Evolutionary conservation across 2,329 filamentous ascomycete genomes (phyloP).

Genomic region (Purpureocillium lavendulum): DNA sequence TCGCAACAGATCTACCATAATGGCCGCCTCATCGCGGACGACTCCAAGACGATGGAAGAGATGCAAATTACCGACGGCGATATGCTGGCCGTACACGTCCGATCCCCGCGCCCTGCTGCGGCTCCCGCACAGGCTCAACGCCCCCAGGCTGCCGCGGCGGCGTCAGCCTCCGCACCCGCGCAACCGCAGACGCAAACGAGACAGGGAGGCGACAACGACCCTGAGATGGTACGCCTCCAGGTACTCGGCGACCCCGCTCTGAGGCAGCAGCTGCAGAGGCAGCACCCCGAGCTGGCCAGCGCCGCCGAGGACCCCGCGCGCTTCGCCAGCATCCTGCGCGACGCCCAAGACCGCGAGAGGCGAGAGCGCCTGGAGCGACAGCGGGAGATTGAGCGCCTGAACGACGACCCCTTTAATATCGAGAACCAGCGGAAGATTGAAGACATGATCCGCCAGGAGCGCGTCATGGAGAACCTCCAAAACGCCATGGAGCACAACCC

Average conservation of each 20-base stretch:
- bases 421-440: conserved; percentile 89
- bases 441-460: conserved; percentile 92
- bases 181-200: conserved; percentile 16
- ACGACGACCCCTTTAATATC: conserved; percentile 89
- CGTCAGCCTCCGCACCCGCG: conserved; percentile 17
- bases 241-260: conserved; percentile 70
- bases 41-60: conserved; percentile 72
- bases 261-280: conserved; percentile 60
- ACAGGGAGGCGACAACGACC: conserved; percentile 45
- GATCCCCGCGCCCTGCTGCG: conserved; percentile 40
- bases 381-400: conserved; percentile 74
- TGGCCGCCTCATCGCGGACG: conserved; percentile 69
- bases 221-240: conserved; percentile 75
- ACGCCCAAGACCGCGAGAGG: conserved; percentile 61
- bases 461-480: conserved; percentile 90
- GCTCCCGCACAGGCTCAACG: conserved; percentile 29
- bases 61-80: conserved; percentile 79
- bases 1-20: conserved; percentile 87
- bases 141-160: conserved; percentile 8
- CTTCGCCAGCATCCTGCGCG: conserved; percentile 65
- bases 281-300: conserved; percentile 68
- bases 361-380: conserved; percentile 69
- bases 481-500: conserved; percentile 97
- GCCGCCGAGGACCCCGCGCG: conserved; percentile 66
- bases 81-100: conserved; percentile 82